These are phyloP conservation scores for Lentinula aciculospora DNA, from an alignment of 768 basidiomycete genomes.

Conservation along the genomic window DNA sequence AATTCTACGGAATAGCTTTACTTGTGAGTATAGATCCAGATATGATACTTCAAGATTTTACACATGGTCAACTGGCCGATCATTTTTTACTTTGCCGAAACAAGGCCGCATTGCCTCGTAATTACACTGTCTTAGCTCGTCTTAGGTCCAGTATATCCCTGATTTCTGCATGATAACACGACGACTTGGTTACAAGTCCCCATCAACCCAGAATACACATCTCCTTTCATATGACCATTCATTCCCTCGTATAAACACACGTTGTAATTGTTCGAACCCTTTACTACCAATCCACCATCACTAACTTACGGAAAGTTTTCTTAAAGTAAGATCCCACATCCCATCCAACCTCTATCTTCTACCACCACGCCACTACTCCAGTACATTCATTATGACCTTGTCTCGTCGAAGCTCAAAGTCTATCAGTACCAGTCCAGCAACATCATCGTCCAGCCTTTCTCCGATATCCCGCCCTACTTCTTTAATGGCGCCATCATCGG, in stretches of 20 bases:
- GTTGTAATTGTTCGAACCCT: slow-evolving; percentile 8
- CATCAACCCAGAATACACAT: slow-evolving; percentile 31
- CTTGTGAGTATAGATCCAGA: slow-evolving; percentile 3
- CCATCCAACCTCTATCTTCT: slow-evolving; percentile 18
- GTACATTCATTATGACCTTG: slow-evolving; percentile 25
- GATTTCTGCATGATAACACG: not conserved
- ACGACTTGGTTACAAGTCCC: slow-evolving; percentile 38
- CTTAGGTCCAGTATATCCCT: not conserved
- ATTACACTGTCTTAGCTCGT: not conserved
- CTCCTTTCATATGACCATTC: slow-evolving; percentile 27
- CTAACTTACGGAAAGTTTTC: not conserved
- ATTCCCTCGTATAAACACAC: slow-evolving; percentile 1
- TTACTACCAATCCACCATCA: slow-evolving; percentile 11
- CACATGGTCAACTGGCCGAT: slow-evolving; percentile 3
- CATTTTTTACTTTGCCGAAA: slow-evolving; percentile 5
- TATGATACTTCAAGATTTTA: not conserved
- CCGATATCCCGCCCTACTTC: slow-evolving; percentile 33
- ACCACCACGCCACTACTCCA: slow-evolving; percentile 13
- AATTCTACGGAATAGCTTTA: not conserved
- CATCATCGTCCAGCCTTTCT: slow-evolving; percentile 38
- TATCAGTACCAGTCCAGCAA: slow-evolving; percentile 45
- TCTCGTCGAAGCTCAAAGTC: slow-evolving; percentile 43
- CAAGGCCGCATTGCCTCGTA: slow-evolving; percentile 5
- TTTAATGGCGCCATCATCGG: slow-evolving; percentile 27
- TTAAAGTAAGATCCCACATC: slow-evolving; percentile 15